Conservation (phyloP, 176 grass and related monocot genomes). For the Poa pratensis region DNA sequence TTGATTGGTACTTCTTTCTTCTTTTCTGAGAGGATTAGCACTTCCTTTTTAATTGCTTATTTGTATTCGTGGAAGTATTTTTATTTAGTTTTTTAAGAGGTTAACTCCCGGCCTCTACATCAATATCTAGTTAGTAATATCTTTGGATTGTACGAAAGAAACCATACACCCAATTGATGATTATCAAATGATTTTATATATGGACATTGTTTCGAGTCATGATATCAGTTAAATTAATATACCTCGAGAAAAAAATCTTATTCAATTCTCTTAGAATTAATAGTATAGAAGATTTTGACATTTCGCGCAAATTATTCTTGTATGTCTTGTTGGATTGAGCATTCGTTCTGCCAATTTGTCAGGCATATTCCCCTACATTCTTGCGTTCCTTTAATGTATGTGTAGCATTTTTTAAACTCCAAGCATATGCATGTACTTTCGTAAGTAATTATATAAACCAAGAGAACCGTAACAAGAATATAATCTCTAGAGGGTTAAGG, state of each 20-base stretch:
- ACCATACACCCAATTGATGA: too few species aligned
- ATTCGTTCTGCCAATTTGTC: constrained; percentile 43
- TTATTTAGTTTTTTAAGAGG: too few species aligned
- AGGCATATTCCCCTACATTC: constrained; percentile 11
- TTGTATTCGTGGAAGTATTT: background rate
- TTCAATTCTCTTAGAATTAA: constrained; percentile 23
- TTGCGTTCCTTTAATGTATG: constrained; percentile 25
- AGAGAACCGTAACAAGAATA: constrained; percentile 34
- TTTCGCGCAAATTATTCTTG: constrained; percentile 29
- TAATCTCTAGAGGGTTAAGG: constrained; percentile 30
- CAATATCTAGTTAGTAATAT: background rate
- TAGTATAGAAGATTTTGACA: constrained; percentile 35
- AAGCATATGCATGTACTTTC: constrained; percentile 25
- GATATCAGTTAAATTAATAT: constrained; percentile 24
- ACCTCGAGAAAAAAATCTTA: constrained; percentile 20
- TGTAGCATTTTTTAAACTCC: constrained; percentile 46
- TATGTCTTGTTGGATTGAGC: constrained; percentile 37
- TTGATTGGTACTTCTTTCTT: constrained; percentile 8
- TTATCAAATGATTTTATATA: background rate
- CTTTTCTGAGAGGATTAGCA: background rate
- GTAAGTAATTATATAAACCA: background rate
- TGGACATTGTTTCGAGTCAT: constrained; percentile 27
- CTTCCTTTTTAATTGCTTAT: background rate
- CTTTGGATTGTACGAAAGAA: constrained; percentile 27
- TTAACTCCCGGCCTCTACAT: too few species aligned